Evolutionary conservation across 140 eudicot genomes (phyloP).

Genomic region (Flaveria floridana): DNA sequence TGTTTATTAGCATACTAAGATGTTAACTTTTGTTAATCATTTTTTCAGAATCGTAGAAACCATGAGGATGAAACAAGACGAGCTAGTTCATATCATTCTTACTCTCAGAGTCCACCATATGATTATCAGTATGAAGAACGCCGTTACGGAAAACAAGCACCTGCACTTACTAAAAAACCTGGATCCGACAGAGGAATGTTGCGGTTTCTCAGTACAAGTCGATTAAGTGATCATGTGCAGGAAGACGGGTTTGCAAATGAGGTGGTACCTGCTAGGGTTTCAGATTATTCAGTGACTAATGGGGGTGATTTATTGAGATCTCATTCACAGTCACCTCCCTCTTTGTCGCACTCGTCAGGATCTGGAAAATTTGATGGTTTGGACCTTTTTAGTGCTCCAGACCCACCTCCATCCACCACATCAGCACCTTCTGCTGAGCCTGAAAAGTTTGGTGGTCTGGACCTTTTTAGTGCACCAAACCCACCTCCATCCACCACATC

Average conservation of each 20-base stretch:
- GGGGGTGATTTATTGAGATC: constrained; percentile 71
- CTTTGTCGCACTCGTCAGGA: constrained; percentile 34
- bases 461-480: constrained; percentile 38
- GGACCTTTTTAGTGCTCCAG: constrained; percentile 59
- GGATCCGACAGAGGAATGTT: constrained; percentile 86
- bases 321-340: constrained; percentile 58
- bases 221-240: constrained; percentile 56
- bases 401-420: constrained; percentile 34
- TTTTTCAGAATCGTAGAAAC: constrained; percentile 50
- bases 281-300: constrained; percentile 63
- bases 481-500: constrained; percentile 37
- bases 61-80: constrained; percentile 75
- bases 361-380: constrained; percentile 45
- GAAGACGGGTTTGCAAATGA: constrained; percentile 77
- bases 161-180: constrained; percentile 71
- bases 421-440: constrained; percentile 34
- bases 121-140: constrained; percentile 98
- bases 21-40: constrained; percentile 14
- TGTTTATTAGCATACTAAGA: background rate
- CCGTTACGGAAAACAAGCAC: constrained; percentile 74
- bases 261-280: constrained; percentile 60
- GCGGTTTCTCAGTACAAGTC: constrained; percentile 73
- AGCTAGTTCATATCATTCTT: constrained; percentile 95
- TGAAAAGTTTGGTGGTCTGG: constrained; percentile 44
- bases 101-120: constrained; percentile 94